Evolutionary conservation across 257 asterid genomes (phyloP).

Genomic region (Penstemon barbatus): DNA sequence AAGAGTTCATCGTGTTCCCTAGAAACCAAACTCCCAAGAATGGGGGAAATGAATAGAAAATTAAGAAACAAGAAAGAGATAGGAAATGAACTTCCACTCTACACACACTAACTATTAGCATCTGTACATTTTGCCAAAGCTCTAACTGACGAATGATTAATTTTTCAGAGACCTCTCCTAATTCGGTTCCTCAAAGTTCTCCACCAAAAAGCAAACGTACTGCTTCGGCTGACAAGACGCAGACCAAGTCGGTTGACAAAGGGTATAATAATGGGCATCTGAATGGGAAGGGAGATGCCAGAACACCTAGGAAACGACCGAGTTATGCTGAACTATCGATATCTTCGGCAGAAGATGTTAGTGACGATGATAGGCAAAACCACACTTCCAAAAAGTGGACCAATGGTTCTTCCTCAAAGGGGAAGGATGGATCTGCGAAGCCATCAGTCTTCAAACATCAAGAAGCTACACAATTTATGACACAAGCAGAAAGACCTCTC

Average conservation of each 20-base stretch:
- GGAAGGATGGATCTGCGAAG: slow-evolving; percentile 38
- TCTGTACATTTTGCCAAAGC: slow-evolving; percentile 22
- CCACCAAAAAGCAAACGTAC: slow-evolving; percentile 33
- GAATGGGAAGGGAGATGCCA: slow-evolving; percentile 40
- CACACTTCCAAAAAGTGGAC: slow-evolving; percentile 29
- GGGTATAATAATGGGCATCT: slow-evolving; percentile 33
- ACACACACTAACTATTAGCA: slow-evolving; percentile 3
- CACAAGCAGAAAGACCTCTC: slow-evolving; percentile 37
- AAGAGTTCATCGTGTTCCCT: background rate
- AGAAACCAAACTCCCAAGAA: background rate
- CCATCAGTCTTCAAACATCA: slow-evolving; percentile 36
- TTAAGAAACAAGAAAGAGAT: background rate
- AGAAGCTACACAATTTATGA: slow-evolving; percentile 35
- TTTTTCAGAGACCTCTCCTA: slow-evolving; percentile 47
- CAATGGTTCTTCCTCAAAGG: slow-evolving; percentile 37
- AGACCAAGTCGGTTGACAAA: slow-evolving; percentile 42
- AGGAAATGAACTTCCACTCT: background rate
- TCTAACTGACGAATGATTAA: slow-evolving; percentile 24
- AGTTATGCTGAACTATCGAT: slow-evolving; percentile 46
- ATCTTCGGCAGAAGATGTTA: slow-evolving; percentile 54
- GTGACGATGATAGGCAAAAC: slow-evolving; percentile 44
- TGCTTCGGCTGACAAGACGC: slow-evolving; percentile 35
- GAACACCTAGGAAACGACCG: slow-evolving; percentile 38
- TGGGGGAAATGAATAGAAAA: background rate
- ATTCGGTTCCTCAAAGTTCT: slow-evolving; percentile 31